phyloP scores from a whole-genome alignment of 2,329 filamentous ascomycete genomes.

The Pseudogymnoascus sp. region DNA sequence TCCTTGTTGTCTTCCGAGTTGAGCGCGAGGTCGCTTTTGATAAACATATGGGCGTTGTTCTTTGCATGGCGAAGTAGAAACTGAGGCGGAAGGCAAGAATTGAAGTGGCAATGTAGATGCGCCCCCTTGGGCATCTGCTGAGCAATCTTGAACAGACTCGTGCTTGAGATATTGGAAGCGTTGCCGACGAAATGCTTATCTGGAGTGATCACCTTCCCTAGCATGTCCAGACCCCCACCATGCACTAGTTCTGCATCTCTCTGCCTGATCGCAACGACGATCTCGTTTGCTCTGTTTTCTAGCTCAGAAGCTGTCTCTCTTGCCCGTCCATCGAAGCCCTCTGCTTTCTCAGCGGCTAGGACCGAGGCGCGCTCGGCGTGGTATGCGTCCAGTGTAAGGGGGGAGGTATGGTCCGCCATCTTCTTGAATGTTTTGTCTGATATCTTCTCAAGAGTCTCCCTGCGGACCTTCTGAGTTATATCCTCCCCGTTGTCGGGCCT shows the following conservation, averaged over 20 bases:
- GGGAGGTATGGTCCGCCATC: neutral
- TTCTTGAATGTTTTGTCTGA: neutral
- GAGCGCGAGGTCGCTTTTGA: conserved; percentile 52
- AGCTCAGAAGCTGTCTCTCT: conserved; percentile 18
- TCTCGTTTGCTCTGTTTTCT: conserved; percentile 22
- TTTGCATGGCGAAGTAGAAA: conserved; percentile 50
- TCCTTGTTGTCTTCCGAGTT: conserved; percentile 23
- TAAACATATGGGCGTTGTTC: conserved; percentile 56
- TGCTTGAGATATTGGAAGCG: conserved; percentile 44
- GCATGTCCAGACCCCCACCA: conserved; percentile 13
- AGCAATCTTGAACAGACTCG: conserved; percentile 49
- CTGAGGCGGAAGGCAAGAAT: conserved; percentile 57
- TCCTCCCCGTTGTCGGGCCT: neutral
- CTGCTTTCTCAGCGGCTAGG: conserved; percentile 19
- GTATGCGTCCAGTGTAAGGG: conserved; percentile 6
- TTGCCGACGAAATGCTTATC: conserved; percentile 54
- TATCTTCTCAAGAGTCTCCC: neutral
- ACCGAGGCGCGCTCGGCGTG: conserved; percentile 12
- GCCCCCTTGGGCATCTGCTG: conserved; percentile 59
- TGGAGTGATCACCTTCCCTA: neutral
- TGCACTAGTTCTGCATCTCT: conserved; percentile 24
- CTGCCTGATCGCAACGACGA: conserved; percentile 24
- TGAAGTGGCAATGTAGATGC: conserved; percentile 71
- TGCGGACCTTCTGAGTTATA: neutral
- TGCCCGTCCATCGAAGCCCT: conserved; percentile 25